Base-by-base conservation (phyloP, 1,139 yeast genomes). In the Debaryomycetaceae sp. region DNA sequence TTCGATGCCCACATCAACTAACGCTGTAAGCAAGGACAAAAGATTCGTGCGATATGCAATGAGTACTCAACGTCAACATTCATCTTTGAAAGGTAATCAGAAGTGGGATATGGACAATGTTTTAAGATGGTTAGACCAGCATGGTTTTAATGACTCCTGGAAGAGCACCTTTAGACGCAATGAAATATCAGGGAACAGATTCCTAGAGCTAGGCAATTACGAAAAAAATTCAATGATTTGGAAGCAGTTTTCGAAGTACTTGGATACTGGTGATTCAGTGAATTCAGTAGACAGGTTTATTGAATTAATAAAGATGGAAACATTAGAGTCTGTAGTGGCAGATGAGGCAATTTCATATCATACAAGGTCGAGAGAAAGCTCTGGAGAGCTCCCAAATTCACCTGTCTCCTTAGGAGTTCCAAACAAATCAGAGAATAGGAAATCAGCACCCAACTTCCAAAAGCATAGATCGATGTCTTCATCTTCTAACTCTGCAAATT, bases 81-180 rank as follows among this genome's bases (percentile, higher is more conserved):
- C 58, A 3, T 43, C 46, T n/a, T 52, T 49, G 11, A 53, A 49
- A 34, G 41, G 58, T 3, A 51, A 63, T 13, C 53, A 53, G 13
- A 56, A 53, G 36, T 88, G 97, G 97, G 78, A 84, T 5, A 67
- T 78, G 49, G 78, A 74, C 13, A 70, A 85, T 40, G 94, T 88
- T 0, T 43, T 74, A 1, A 58, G 64, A 35, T 89, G 96, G 95
- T 68, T 89, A 22, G 83, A 77, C 13, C 51, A 59, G 16, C 75
- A 88, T 55, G 73, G 76, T 28, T 89, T 89, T 59, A 85, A 86
- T 46, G 75, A 73, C 5, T 72, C 83, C 9, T 89, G 96, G 96
- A 68, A 75, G 24, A 78, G 71, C 8, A 74, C 83, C 8, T 85
- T 88, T 56, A 66, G 66, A 30, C 68, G 72, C 35, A 75, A 81